Base-by-base conservation (phyloP, 305 asterid species). In the Ilex paraguariensis region DNA sequence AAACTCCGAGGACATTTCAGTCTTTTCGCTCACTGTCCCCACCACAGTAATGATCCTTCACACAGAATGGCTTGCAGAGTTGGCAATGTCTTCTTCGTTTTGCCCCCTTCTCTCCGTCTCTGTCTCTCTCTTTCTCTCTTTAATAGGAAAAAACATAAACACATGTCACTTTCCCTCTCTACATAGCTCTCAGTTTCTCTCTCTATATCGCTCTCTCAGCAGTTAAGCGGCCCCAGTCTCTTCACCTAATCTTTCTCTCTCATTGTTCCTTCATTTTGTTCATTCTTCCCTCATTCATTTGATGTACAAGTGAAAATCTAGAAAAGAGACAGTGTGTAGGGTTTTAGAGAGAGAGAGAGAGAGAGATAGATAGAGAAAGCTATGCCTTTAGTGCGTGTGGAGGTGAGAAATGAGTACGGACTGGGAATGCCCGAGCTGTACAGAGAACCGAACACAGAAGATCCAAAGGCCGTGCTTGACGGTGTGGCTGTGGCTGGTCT, bases 401-500 rank as follows among this genome's bases (percentile, higher is more conserved):
- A 78, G 77, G 77, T 87, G 71, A 81, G 91, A 69, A 90, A 80
- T 69, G 96, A 81, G 85, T 90, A 76, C 79, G 80, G 87, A 6
- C 83, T 85, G 50, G 97, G 95, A 63, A 76, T 80, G 49, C 85
- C 90, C 81, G 96, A 84, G 77, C 49, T 90, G 66, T 83, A 81
- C 72, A 57, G 75, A 21, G 77, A 72, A 59, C 74, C 71, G 54
- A 76, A 75, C 58, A 82, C 77, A 66, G 97, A 90, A 67, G 95
- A 90, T 77, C 97, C 97, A 13, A 85, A 82, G 82, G 87, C 76
- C 65, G 66, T 81, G 65, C 87, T 90, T 4, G 88, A 90, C 44
- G 91, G 97, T 17, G 85, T 87, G 56, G 79, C 94, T 30, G 94
- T 90, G 56, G 81, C 95, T n/a, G 97, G 97, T 30, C 86, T 90